Evolutionary conservation across 805 yeast species (phyloP), one percentile per base, ranked within the genome.

Genomic region (Lipomyces anomalus): DNA sequence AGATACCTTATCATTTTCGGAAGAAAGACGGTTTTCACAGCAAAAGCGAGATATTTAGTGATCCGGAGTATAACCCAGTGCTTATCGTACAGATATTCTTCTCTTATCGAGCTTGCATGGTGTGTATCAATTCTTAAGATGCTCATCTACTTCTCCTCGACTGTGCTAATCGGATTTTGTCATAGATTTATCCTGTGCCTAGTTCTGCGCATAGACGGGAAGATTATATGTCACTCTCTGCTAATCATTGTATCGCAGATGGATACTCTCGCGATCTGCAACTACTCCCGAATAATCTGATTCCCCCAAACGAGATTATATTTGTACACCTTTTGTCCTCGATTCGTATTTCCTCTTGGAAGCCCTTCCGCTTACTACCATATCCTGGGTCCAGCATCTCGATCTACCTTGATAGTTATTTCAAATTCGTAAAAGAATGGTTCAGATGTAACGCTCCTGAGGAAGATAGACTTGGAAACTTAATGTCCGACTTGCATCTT

Each of bases 351-450:
- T n/a, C 36, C 11, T 29, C 18, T 9, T 28, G 16, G 38, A 22
- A 13, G 36, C 16, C 11, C 16, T 39, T 6, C 22, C 22, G 20
- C 21, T 24, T 9, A 24, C 21, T 4, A 37, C n/a, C 17, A 9
- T 28, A 21, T 7, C 29, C 16, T 24, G 38, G 17, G 6, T 37
- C 17, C 20, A n/a, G 26, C 6, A 24, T 37, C 6, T 17, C 37
- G 18, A 35, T 39, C 4, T 39, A 28, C 30, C 26, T 39, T 11
- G 17, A 39, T 32, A 39, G 43, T 16, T 39, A 39, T 24, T 39
- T 24, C 21, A n/a, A 24, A 13, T 17, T 39, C 16, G 29, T 39
- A 9, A 21, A 21, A 5, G 43, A 39, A 24, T 39, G 43, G 37
- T 39, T 39, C 16, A 26, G 17, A 7, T 18, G 20, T 16, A 17